Evolutionary conservation across 2,329 filamentous ascomycete species (phyloP).

Genomic region (Pleomassaria siparia): DNA sequence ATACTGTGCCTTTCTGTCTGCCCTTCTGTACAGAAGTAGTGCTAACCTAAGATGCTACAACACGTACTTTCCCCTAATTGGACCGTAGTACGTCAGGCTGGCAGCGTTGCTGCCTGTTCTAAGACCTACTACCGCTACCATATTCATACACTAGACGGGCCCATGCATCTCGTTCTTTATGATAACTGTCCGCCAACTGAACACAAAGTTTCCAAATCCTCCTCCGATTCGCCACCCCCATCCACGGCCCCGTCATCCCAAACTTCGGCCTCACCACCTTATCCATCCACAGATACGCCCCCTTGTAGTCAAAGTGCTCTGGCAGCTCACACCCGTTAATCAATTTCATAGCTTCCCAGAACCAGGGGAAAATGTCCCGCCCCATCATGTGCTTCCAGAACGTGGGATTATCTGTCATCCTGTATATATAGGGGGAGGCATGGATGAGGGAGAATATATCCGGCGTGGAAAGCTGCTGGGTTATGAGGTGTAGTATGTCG

Average conservation of each 20-base stretch:
- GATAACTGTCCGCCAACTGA: background rate
- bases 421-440: background rate
- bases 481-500: background rate
- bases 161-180: background rate
- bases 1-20: too few relatives aligned
- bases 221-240: background rate
- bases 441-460: background rate
- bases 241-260: background rate
- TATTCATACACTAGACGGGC: background rate
- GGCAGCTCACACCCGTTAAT: background rate
- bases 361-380: background rate
- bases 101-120: background rate
- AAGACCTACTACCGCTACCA: background rate
- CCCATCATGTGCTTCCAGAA: background rate
- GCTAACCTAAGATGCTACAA: too few relatives aligned
- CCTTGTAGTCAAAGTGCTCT: background rate
- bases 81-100: too few relatives aligned
- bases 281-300: background rate
- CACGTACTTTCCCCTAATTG: too few relatives aligned
- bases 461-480: background rate
- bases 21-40: too few relatives aligned
- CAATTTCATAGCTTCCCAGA: background rate
- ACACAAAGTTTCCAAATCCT: background rate
- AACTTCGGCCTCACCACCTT: background rate
- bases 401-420: background rate